These are phyloP conservation scores for Cystobasidium ongulense DNA, from an alignment of 768 basidiomycete species.

Conservation along the genomic window DNA sequence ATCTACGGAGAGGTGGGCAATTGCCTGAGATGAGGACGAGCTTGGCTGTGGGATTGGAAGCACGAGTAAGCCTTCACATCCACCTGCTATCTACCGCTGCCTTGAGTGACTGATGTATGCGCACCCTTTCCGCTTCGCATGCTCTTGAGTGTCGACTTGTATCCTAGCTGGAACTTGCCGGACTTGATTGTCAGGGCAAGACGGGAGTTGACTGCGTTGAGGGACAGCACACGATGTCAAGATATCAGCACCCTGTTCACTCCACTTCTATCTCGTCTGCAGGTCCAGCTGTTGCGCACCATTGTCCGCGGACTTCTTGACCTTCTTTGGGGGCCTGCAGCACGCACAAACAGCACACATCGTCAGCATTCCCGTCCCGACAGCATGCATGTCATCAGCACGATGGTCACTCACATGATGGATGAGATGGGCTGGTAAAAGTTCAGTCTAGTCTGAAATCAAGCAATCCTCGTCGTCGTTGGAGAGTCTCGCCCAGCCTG, in stretches of 20 bases:
- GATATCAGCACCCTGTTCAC: neutral
- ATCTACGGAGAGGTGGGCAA: constrained; percentile 97
- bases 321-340: constrained; percentile 25
- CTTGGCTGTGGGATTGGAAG: constrained; percentile 59
- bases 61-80: constrained; percentile 76
- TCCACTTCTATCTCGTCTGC: neutral
- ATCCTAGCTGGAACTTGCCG: constrained; percentile 91
- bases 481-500: neutral
- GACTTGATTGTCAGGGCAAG: constrained; percentile 87
- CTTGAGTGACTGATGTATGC: constrained; percentile 43
- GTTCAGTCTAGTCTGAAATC: constrained; percentile 1
- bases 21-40: constrained; percentile 97
- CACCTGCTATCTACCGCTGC: neutral
- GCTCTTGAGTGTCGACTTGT: constrained; percentile 96
- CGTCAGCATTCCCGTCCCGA: neutral
- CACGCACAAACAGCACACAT: neutral
- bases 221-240: neutral
- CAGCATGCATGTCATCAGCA: too few relatives aligned
- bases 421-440: neutral
- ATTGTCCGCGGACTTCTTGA: constrained; percentile 18
- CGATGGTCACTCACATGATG: neutral
- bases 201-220: constrained; percentile 36
- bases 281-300: neutral
- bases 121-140: constrained; percentile 97
- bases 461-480: neutral